These are phyloP conservation scores for Phoma sp. DNA, from an alignment of 2,329 filamentous ascomycete genomes.

Conservation along the genomic window DNA sequence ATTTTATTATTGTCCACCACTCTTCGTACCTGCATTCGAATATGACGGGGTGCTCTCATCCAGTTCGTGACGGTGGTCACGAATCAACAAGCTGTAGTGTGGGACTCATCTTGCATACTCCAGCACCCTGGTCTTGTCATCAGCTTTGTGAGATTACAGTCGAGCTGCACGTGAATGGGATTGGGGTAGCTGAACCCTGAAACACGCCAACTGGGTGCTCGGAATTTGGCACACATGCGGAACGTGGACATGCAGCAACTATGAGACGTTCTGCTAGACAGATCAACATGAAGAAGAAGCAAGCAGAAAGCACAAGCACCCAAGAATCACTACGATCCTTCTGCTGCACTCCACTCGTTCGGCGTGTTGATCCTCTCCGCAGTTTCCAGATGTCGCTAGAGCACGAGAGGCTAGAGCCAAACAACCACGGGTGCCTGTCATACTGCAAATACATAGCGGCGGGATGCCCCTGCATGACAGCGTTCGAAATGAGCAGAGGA, in stretches of 20 bases:
- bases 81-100: not conserved
- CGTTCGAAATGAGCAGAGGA: slow-evolving; percentile 13
- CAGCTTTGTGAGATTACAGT: slow-evolving; percentile 8
- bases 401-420: slow-evolving; percentile 8
- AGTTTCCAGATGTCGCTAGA: slow-evolving; percentile 2
- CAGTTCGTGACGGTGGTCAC: too few relatives aligned
- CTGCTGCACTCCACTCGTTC: slow-evolving; percentile 17
- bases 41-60: too few relatives aligned
- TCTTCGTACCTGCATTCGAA: not conserved
- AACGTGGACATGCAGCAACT: slow-evolving; percentile 1
- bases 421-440: slow-evolving; percentile 3
- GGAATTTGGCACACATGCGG: slow-evolving; percentile 3
- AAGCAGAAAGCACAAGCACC: not conserved
- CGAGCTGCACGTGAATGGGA: slow-evolving; percentile 9
- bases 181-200: slow-evolving; percentile 14
- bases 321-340: slow-evolving; percentile 1
- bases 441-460: slow-evolving; percentile 3
- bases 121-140: not conserved
- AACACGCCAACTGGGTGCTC: slow-evolving; percentile 19
- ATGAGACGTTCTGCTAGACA: not conserved
- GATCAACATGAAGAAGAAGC: not conserved
- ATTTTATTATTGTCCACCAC: not conserved
- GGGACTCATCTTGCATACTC: not conserved
- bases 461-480: slow-evolving; percentile 17
- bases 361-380: slow-evolving; percentile 14